Percentiles rank a stretch among this genome's conserved stretches.
Conservation (phyloP, 2,329 filamentous ascomycete species). For the Trichoderma gracile region DNA sequence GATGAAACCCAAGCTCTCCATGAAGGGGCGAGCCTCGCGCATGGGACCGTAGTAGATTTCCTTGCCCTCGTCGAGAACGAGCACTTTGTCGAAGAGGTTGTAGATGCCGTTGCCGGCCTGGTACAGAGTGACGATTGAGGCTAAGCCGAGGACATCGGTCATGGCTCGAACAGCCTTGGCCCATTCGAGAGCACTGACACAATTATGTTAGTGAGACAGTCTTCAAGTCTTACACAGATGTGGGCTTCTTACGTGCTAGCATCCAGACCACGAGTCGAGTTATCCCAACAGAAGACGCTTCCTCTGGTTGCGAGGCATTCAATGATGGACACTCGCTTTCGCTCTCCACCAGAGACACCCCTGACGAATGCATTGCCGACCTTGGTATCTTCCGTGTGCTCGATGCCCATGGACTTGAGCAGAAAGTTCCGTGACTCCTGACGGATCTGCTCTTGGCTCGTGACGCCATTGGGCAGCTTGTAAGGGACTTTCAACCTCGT, state of each 20-base stretch:
- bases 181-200: slow-evolving; percentile 55
- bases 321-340: slow-evolving; percentile 69
- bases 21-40: slow-evolving; percentile 60
- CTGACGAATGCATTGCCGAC: slow-evolving; percentile 67
- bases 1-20: slow-evolving; percentile 64
- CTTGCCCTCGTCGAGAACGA: slow-evolving; percentile 66
- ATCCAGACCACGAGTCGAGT: slow-evolving; percentile 65
- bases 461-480: slow-evolving; percentile 47
- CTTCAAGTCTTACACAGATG: neutral
- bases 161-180: slow-evolving; percentile 62
- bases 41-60: slow-evolving; percentile 65
- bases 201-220: neutral
- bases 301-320: slow-evolving; percentile 61
- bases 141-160: slow-evolving; percentile 61
- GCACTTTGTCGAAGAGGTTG: slow-evolving; percentile 68
- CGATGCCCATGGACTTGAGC: slow-evolving; percentile 57
- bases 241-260: slow-evolving; percentile 42
- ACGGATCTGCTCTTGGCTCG: slow-evolving; percentile 47
- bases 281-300: slow-evolving; percentile 67
- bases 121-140: slow-evolving; percentile 65
- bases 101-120: slow-evolving; percentile 72
- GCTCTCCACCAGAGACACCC: slow-evolving; percentile 67
- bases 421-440: slow-evolving; percentile 54
- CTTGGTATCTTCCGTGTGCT: slow-evolving; percentile 63
- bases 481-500: slow-evolving; percentile 59